Base-by-base conservation (phyloP, 495 filamentous ascomycete species). In the Parathielavia hyrcaniae region DNA sequence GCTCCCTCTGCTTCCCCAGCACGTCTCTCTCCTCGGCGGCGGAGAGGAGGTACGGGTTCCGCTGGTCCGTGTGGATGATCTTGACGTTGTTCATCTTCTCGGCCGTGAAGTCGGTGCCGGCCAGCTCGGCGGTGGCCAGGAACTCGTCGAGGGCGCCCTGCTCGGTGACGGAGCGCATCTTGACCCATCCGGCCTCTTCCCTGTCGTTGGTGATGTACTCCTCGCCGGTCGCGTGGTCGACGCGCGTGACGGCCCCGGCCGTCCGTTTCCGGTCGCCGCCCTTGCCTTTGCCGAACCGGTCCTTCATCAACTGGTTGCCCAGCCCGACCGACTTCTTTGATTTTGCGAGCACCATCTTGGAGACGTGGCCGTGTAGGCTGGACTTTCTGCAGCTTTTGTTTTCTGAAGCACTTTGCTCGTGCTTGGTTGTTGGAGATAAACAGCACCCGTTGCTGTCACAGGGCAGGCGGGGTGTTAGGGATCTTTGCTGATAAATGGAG, bases 51-150 rank as follows among this genome's bases (percentile, higher is more conserved):
- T 91, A 99, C 2, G 95, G 93, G 73, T 99, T 99, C 71, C 84
- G 86, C 75, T 97, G 91, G 69, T 93, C 88, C 53, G 82, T 83
- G 66, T 99, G 92, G 64, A 99, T 97, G 69, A 99, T 96, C 74
- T 96, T 95, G 70, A 97, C 87, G 69, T 92, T 96, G 72, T 90
- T 96, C 82, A 95, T 88, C 78, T 97, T 96, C 79, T 99, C 93
- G 38, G 95, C 95, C 7, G 93, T 96, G 71, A 99, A 99, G 69
- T 99, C 95, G 57, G 95, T 99, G 48, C 90, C 91, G 19, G 95
- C 95, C 62, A 99, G 78, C 73, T 97, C 91, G 61, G 92, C 92
- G 30, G 92, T 97, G 14, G 79, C 79, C 58, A 79, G 62, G 67
- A 81, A 79, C 66, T 83, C 82, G 73, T 98, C 93, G 51, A 98